Conservation (phyloP, 2,329 filamentous ascomycete genomes). For the Mariannaea elegans region DNA sequence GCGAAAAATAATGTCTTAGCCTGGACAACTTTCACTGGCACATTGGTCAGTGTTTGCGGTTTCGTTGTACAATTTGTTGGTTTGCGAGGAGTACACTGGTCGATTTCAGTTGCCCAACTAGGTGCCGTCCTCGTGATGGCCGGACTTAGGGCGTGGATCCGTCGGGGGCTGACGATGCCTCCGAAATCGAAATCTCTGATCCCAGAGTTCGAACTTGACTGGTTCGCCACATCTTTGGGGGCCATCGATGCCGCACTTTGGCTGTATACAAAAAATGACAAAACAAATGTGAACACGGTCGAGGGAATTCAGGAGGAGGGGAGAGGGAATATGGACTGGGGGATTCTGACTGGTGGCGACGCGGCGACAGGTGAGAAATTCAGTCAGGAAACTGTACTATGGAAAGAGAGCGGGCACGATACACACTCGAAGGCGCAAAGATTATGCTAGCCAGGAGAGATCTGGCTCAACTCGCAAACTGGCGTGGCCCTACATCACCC, state of each 20-base stretch:
- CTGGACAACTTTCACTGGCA: background rate
- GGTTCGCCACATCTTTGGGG: background rate
- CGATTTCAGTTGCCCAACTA: conserved; percentile 38
- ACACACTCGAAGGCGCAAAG: conserved; percentile 10
- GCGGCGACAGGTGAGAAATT: no score
- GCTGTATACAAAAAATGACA: background rate
- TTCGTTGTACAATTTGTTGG: conserved; percentile 44
- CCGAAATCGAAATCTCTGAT: conserved; percentile 17
- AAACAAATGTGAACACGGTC: no score
- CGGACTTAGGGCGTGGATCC: conserved; percentile 35
- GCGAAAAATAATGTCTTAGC: background rate
- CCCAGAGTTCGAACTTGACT: conserved; percentile 27
- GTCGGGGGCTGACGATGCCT: conserved; percentile 22
- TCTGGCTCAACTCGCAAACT: conserved; percentile 30
- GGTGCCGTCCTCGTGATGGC: conserved; percentile 37
- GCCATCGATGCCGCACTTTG: background rate
- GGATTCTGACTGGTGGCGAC: no score
- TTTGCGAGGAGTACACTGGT: conserved; percentile 40
- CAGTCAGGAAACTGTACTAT: background rate
- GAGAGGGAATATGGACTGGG: no score
- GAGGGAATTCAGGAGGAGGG: no score
- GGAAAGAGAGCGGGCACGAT: background rate
- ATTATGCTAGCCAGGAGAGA: conserved; percentile 28
- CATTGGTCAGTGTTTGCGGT: conserved; percentile 18
- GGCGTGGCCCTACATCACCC: conserved; percentile 31